Percentiles rank a stretch among this genome's conserved stretches.
Evolutionary conservation across 495 filamentous ascomycete species (phyloP).

Genomic region (Aspergillus carlsbadensis): DNA sequence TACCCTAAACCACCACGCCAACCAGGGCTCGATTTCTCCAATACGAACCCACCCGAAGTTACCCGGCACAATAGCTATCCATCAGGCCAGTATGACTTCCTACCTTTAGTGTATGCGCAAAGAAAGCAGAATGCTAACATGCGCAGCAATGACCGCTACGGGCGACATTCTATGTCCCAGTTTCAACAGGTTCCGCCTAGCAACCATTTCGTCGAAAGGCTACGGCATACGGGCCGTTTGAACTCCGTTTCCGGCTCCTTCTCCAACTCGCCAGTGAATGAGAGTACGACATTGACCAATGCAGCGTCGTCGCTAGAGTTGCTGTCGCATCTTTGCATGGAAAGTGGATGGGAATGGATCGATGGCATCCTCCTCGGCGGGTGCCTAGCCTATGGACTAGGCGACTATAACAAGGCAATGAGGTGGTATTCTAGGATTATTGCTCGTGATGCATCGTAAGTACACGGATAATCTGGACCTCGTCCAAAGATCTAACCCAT

Average conservation of each 20-base stretch:
- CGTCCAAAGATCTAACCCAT: background rate
- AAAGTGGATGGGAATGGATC: slow-evolving; percentile 90
- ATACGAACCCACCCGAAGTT: slow-evolving; percentile 25
- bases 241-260: slow-evolving; percentile 33
- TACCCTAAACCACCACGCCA: slow-evolving; percentile 64
- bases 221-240: slow-evolving; percentile 34
- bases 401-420: slow-evolving; percentile 80
- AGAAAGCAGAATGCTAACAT: slow-evolving; percentile 12
- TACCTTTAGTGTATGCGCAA: background rate
- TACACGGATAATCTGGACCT: background rate
- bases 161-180: slow-evolving; percentile 31
- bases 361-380: slow-evolving; percentile 94
- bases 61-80: slow-evolving; percentile 45
- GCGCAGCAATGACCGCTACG: slow-evolving; percentile 19
- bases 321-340: slow-evolving; percentile 76
- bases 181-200: slow-evolving; percentile 29
- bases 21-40: slow-evolving; percentile 45
- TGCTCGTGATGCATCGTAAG: slow-evolving; percentile 74
- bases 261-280: slow-evolving; percentile 29
- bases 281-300: slow-evolving; percentile 35
- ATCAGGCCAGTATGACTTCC: slow-evolving; percentile 36
- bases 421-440: slow-evolving; percentile 89
- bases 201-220: slow-evolving; percentile 25
- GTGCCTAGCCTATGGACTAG: slow-evolving; percentile 89
- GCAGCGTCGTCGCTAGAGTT: slow-evolving; percentile 76